Conservation (phyloP, 495 filamentous ascomycete genomes). For the Annulohypoxylon stygium region DNA sequence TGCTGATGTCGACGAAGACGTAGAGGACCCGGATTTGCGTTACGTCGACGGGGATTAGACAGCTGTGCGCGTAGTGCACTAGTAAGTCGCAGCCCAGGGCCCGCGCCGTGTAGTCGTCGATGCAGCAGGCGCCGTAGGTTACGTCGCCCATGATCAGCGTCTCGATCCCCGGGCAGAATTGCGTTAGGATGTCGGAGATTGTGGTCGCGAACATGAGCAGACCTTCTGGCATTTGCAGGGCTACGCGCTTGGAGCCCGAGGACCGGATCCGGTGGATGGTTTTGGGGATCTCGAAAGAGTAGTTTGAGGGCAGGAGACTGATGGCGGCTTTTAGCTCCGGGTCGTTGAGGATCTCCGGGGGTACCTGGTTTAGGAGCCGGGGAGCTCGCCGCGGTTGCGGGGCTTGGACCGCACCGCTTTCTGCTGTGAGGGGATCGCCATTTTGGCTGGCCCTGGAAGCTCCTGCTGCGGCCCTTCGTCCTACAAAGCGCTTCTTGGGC, state of each 20-base stretch:
- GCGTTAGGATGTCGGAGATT: conserved; percentile 95
- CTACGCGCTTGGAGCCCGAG: conserved; percentile 80
- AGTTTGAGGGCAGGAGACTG: conserved; percentile 87
- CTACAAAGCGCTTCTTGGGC: conserved; percentile 86
- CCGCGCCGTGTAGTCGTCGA: conserved; percentile 97
- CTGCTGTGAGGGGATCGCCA: conserved; percentile 68
- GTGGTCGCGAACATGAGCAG: conserved; percentile 96
- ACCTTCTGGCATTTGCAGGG: conserved; percentile 96
- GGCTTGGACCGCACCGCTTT: conserved; percentile 73
- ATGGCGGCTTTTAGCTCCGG: conserved; percentile 91
- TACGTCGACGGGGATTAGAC: conserved; percentile 93
- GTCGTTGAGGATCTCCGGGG: conserved; percentile 86
- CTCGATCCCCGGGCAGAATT: conserved; percentile 90
- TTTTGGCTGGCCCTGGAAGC: conserved; percentile 63
- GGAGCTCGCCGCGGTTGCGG: conserved; percentile 75
- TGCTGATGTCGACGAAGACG: conserved; percentile 97
- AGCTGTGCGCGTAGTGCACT: conserved; percentile 97
- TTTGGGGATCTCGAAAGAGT: conserved; percentile 98
- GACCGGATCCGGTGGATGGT: conserved; percentile 94
- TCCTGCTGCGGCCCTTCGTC: conserved; percentile 65
- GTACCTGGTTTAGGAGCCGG: conserved; percentile 88
- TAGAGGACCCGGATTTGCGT: conserved; percentile 97
- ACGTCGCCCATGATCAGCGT: conserved; percentile 99
- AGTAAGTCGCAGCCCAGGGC: conserved; percentile 95
- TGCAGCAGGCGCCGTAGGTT: conserved; percentile 98